Conservation (phyloP, 2,329 filamentous ascomycete species). For the Colletotrichum nymphaeae region DNA sequence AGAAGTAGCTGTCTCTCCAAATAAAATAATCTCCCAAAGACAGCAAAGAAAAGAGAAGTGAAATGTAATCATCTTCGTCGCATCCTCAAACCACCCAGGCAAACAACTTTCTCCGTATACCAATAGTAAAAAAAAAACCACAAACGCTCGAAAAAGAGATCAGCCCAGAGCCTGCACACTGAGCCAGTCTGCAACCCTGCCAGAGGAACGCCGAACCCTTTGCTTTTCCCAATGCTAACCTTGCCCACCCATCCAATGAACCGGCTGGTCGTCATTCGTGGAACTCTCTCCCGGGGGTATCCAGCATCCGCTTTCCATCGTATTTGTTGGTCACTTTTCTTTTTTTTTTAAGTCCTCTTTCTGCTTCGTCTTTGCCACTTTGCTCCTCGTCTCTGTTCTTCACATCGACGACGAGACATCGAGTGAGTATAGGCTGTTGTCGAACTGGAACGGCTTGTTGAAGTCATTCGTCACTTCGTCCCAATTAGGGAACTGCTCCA, state of each 20-base stretch:
- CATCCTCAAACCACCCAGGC: neutral
- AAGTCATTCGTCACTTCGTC: conserved; percentile 64
- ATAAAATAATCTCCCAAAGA: neutral
- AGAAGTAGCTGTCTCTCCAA: conserved; percentile 1
- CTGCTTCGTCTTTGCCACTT: neutral
- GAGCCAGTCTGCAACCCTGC: neutral
- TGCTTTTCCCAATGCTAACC: conserved; percentile 32
- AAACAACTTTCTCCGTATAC: neutral
- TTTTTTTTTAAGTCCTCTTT: neutral
- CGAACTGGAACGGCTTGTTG: conserved; percentile 64
- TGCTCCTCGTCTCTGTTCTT: neutral
- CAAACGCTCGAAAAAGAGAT: conserved; percentile 25
- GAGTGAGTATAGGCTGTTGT: conserved; percentile 53
- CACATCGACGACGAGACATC: conserved; percentile 39
- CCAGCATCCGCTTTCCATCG: conserved; percentile 5
- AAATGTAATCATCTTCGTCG: neutral
- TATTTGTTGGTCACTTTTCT: neutral
- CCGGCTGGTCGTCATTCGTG: conserved; percentile 30
- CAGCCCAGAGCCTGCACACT: neutral
- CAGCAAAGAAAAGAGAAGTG: conserved; percentile 3
- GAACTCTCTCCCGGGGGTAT: conserved; percentile 22
- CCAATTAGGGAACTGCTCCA: conserved; percentile 49
- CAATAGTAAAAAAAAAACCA: conserved; percentile 18
- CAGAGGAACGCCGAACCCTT: conserved; percentile 29
- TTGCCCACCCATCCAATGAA: conserved; percentile 17